Conservation (phyloP, 768 basidiomycete genomes). For the Strobilomyces echinocephalus region DNA sequence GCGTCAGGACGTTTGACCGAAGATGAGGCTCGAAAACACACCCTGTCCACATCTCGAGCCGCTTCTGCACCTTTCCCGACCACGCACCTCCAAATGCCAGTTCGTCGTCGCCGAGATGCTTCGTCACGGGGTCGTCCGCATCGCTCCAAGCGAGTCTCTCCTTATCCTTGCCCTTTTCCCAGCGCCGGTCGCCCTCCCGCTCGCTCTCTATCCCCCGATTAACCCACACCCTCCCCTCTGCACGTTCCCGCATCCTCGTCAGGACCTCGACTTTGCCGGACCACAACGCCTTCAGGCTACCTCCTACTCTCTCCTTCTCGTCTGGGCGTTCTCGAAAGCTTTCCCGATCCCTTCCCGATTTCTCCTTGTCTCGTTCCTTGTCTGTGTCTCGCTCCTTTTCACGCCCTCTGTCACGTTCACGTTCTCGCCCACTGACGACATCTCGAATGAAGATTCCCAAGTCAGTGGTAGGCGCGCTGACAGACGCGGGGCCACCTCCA, state of each 20-base stretch:
- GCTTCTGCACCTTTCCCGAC: conserved; percentile 42
- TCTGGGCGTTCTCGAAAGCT: conserved; percentile 25
- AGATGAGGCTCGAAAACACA: conserved; percentile 23
- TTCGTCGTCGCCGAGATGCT: conserved; percentile 29
- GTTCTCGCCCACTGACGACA: conserved; percentile 33
- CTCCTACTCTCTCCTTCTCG: conserved; percentile 34
- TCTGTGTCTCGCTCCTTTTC: conserved; percentile 33
- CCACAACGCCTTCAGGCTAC: conserved; percentile 33
- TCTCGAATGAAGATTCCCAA: conserved; percentile 47
- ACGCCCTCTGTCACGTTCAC: conserved; percentile 26
- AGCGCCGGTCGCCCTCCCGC: conserved; percentile 23
- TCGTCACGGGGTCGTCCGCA: conserved; percentile 23
- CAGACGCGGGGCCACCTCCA: conserved; percentile 35
- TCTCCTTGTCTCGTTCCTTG: conserved; percentile 36
- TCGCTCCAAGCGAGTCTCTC: conserved; percentile 30
- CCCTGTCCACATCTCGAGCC: conserved; percentile 48
- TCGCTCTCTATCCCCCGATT: conserved; percentile 22
- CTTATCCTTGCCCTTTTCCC: conserved; percentile 28
- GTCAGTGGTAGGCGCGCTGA: conserved; percentile 49
- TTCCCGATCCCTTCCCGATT: conserved; percentile 33
- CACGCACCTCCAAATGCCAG: conserved; percentile 33
- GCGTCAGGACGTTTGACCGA: conserved; percentile 6
- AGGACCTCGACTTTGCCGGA: conserved; percentile 29
- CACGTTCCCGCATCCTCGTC: conserved; percentile 26
- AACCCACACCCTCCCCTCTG: conserved; percentile 18